Conservation (phyloP, 257 asterid genomes). For the Primulina tabacum region DNA sequence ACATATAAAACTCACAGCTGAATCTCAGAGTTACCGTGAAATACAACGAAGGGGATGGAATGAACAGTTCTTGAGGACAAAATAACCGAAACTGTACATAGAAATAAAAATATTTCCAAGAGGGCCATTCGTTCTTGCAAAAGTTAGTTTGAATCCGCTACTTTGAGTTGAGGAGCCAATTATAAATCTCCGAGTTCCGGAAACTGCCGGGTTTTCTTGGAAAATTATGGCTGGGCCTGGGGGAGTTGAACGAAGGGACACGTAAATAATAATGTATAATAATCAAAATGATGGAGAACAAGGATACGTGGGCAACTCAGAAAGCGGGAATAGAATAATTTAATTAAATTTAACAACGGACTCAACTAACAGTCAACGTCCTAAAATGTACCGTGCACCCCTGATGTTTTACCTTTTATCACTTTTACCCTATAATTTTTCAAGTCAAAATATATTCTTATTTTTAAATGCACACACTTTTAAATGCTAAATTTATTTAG, state of each 20-base stretch:
- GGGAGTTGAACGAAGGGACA: background rate
- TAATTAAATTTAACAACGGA: no score
- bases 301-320: background rate
- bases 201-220: constrained; percentile 14
- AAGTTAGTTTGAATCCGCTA: constrained; percentile 1
- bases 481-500: no score
- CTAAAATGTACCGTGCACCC: no score
- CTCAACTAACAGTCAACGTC: no score
- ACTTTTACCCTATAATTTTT: no score
- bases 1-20: constrained; percentile 1
- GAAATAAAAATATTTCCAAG: constrained; percentile 12
- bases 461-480: no score
- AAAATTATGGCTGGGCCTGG: background rate
- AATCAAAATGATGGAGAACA: no score
- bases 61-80: constrained; percentile 37
- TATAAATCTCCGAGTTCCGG: background rate
- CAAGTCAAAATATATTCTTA: no score
- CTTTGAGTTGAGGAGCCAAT: constrained; percentile 11
- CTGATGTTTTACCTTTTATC: no score
- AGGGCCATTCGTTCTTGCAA: constrained; percentile 27
- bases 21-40: constrained; percentile 54
- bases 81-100: constrained; percentile 24
- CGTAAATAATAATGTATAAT: no score
- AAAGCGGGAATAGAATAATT: no score
- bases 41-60: constrained; percentile 74